Base-by-base conservation (phyloP, 2,329 filamentous ascomycete species). In the Neophaeococcomyces mojaviensis region DNA sequence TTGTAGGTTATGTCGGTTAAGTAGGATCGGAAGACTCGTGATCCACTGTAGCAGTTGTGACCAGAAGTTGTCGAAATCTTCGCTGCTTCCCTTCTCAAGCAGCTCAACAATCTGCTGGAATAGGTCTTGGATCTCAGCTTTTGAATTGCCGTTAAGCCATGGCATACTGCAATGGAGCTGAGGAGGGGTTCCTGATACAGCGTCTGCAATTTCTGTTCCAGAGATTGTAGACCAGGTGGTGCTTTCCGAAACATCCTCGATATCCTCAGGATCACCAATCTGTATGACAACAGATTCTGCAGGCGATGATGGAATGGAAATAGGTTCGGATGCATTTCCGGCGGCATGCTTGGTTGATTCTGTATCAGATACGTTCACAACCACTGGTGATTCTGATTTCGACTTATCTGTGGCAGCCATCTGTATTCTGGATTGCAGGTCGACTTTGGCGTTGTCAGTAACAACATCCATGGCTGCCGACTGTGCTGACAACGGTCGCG, bases 181-280 rank as follows among this genome's bases (percentile, higher is more conserved):
- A 16, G 24, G 28, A n/a, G 20, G 41, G 4, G 36, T n/a, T 15
- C 10, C 26, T 10, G 32, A 5, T 5, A 19, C 13, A 20, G 13
- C n/a, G 16, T 15, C 31, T 6, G 22, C 34, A 18, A 18, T 19
- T 18, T 19, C 24, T 24, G 33, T 15, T 10, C 35, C 35, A 7
- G 18, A 30, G 7, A 38, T 45, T 38, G 31, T 32, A 34, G 33
- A 33, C 34, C 40, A 39, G 13, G 15, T 33, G 8, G 19, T 67
- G 42, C 19, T 37, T 19, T 30, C 32, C 15, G 18, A 16, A 22
- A 33, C 10, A 4, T 44, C 41, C 28, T 70, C 67, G 55, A 70
- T 68, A 47, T 73, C 72, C 58, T 74, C 71, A 15, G 66, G 57
- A 35, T 72, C 69, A 6, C 69, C 68, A 13, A 72, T 68, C 56